Percentiles rank a stretch among this genome's conserved stretches.
phyloP scores from a whole-genome alignment of 2,329 filamentous ascomycete species.

The Arachnomyces sp. region DNA sequence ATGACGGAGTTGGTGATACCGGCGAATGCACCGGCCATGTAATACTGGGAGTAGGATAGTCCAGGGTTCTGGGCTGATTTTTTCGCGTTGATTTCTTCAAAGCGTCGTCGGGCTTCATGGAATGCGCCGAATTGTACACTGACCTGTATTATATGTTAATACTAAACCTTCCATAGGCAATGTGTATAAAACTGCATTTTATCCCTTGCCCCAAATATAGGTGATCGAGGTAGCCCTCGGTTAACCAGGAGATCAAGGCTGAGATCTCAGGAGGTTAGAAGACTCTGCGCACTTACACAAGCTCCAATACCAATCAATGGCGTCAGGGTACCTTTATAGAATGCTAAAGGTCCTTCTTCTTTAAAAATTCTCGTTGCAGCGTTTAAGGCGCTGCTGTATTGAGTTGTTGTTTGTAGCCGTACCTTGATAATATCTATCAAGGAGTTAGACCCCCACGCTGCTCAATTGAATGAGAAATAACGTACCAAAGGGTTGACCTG shows the following conservation, averaged over 20 bases:
- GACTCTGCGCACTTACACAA: conserved; percentile 53
- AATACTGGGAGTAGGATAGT: conserved; percentile 80
- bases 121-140: conserved; percentile 99
- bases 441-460: conserved; percentile 9
- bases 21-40: conserved; percentile 80
- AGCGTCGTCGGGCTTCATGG: conserved; percentile 77
- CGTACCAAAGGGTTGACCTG: conserved; percentile 59
- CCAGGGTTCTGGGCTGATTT: conserved; percentile 31
- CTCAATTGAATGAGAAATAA: conserved; percentile 12
- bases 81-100: conserved; percentile 65
- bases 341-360: conserved; percentile 79
- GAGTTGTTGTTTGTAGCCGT: conserved; percentile 77
- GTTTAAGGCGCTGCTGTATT: conserved; percentile 71
- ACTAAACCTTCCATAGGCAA: neutral
- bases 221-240: no score
- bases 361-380: conserved; percentile 77
- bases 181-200: conserved; percentile 4
- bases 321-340: conserved; percentile 97
- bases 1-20: conserved; percentile 83
- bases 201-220: no score
- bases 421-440: conserved; percentile 86
- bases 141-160: conserved; percentile 31
- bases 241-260: no score
- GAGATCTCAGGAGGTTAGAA: no score
- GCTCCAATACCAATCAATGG: conserved; percentile 92